phyloP scores from a whole-genome alignment of 1,139 yeast genomes.

The Saccharomyces uvarum region DNA sequence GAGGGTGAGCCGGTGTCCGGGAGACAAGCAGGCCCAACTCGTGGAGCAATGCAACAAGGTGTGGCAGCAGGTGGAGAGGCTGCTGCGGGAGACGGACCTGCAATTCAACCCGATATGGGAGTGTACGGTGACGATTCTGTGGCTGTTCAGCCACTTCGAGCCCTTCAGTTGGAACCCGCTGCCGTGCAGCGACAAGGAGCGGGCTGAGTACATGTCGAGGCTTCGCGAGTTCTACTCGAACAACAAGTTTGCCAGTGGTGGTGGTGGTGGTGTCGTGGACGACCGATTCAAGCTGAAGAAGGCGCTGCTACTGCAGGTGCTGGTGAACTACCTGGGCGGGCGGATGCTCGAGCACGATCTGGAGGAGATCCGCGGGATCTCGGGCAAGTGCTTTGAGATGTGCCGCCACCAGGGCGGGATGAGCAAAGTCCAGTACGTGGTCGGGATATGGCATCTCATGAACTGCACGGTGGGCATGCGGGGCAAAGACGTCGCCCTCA shows the following conservation, averaged over 20 bases:
- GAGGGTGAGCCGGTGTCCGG: slow-evolving; percentile 1
- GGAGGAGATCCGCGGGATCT: slow-evolving; percentile 20
- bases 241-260: slow-evolving; percentile 13
- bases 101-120: slow-evolving; percentile 22
- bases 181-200: slow-evolving; percentile 22
- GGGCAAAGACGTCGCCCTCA: slow-evolving; percentile 25
- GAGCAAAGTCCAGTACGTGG: slow-evolving; percentile 18
- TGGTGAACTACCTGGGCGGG: slow-evolving; percentile 29
- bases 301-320: slow-evolving; percentile 20
- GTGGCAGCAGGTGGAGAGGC: slow-evolving; percentile 18
- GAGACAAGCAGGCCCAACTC: not conserved
- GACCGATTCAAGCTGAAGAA: slow-evolving; percentile 18
- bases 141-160: slow-evolving; percentile 27
- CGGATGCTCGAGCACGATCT: slow-evolving; percentile 27
- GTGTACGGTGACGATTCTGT: slow-evolving; percentile 23
- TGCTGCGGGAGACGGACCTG: slow-evolving; percentile 13
- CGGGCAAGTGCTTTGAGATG: slow-evolving; percentile 25
- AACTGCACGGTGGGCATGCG: slow-evolving; percentile 30
- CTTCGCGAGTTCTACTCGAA: slow-evolving; percentile 19
- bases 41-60: slow-evolving; percentile 8
- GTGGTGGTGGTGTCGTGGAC: slow-evolving; percentile 1
- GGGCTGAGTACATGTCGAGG: slow-evolving; percentile 13
- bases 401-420: slow-evolving; percentile 18
- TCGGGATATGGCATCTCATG: slow-evolving; percentile 30
- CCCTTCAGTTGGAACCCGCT: slow-evolving; percentile 27